Percentiles rank a stretch among this genome's conserved stretches.
These are phyloP conservation scores for Coemansia javaensis DNA, from an alignment of 192 early-diverging fungal genomes.

Conservation along the genomic window DNA sequence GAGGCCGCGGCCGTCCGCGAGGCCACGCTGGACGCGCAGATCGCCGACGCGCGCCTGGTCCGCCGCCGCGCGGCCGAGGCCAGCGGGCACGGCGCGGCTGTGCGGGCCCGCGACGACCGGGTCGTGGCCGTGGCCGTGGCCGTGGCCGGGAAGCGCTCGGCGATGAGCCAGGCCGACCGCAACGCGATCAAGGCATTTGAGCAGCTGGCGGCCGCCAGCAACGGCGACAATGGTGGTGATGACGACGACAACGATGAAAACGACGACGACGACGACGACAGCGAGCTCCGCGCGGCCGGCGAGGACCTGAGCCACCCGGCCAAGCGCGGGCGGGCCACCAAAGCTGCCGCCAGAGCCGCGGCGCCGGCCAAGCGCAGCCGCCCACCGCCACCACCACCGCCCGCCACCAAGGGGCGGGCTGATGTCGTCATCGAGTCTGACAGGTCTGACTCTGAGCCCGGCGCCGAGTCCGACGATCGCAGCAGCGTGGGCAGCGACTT, in stretches of 20 bases:
- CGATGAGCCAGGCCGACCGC: slow-evolving; percentile 17
- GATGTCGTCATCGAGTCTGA: too few species aligned
- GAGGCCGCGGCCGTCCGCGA: not conserved
- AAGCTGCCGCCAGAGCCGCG: not conserved
- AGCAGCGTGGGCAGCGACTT: too few species aligned
- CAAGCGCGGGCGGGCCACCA: not conserved
- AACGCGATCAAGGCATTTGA: slow-evolving; percentile 27
- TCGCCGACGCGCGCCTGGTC: slow-evolving; percentile 7
- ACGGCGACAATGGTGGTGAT: not conserved
- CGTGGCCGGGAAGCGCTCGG: slow-evolving; percentile 13
- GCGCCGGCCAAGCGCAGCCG: slow-evolving; percentile 4
- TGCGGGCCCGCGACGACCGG: slow-evolving; percentile 1
- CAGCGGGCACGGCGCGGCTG: slow-evolving; percentile 11
- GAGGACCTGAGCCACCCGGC: not conserved
- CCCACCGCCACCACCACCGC: not conserved
- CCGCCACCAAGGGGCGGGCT: too few species aligned
- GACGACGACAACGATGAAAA: not conserved
- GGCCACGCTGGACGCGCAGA: slow-evolving; percentile 7
- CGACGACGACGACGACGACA: not conserved
- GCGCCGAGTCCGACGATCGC: too few species aligned
- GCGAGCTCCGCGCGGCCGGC: slow-evolving; percentile 2
- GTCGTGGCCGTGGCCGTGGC: slow-evolving; percentile 19
- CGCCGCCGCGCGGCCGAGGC: slow-evolving; percentile 24
- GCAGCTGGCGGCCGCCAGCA: slow-evolving; percentile 6
- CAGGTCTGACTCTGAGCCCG: too few species aligned